These are phyloP conservation scores for Neospora caninum DNA, from an alignment of 169 alveolate species.

Conservation along the genomic window DNA sequence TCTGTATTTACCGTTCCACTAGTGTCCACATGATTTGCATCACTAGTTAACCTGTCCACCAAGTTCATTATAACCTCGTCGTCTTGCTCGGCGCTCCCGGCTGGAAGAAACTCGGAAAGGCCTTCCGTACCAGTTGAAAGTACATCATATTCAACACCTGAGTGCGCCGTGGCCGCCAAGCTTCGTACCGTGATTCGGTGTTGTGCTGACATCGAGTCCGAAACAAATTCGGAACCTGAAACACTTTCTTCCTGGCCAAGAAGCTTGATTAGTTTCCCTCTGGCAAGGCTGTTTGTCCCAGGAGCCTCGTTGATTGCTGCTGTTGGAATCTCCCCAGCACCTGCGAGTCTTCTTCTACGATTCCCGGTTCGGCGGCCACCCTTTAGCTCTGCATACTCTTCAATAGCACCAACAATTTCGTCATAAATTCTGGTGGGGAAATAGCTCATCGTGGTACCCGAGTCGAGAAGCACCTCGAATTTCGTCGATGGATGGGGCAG, in stretches of 20 bases:
- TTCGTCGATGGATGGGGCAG: not conserved
- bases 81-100: not conserved
- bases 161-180: not conserved
- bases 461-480: constrained; percentile 63
- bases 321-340: not conserved
- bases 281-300: not conserved
- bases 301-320: not conserved
- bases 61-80: not conserved
- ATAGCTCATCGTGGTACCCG: constrained; percentile 77
- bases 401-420: constrained; percentile 64
- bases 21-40: not conserved
- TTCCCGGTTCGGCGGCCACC: constrained; percentile 14
- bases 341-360: not conserved
- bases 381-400: constrained; percentile 24
- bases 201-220: not conserved
- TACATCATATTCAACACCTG: not conserved
- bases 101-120: not conserved
- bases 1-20: constrained; percentile 2
- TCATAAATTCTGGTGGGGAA: constrained; percentile 71
- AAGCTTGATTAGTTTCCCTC: not conserved
- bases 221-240: not conserved
- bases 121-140: not conserved
- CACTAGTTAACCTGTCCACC: not conserved
- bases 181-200: not conserved
- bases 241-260: not conserved